A percentile compares a stretch with the other conserved stretches of the same genome.
Conservation (phyloP, 176 grass and related monocot genomes). For the Pharus latifolius region DNA sequence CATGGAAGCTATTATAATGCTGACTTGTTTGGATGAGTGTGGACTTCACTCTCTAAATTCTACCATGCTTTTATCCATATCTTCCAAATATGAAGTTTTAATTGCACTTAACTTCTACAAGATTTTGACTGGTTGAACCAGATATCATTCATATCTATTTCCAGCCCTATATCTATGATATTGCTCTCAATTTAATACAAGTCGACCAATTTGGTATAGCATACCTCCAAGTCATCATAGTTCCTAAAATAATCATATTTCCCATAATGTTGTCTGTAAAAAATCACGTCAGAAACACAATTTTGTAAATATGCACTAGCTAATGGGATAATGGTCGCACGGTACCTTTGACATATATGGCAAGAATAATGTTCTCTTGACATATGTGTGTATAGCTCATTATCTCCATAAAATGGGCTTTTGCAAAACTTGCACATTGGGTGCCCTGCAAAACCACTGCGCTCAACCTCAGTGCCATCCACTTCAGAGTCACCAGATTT, state of each 20-base stretch:
- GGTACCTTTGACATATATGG: slow-evolving; percentile 62
- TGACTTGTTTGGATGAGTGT: neutral
- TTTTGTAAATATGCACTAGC: neutral
- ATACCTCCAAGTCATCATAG: slow-evolving; percentile 75
- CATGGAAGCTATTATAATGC: neutral
- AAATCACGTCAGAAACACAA: slow-evolving; percentile 8
- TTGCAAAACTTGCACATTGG: slow-evolving; percentile 61
- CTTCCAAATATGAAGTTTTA: neutral
- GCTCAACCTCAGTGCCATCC: slow-evolving; percentile 56
- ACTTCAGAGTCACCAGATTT: slow-evolving; percentile 59
- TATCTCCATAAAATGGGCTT: slow-evolving; percentile 55
- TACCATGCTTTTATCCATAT: neutral
- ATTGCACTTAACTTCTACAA: neutral
- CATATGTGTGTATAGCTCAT: slow-evolving; percentile 48
- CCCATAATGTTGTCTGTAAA: slow-evolving; percentile 42
- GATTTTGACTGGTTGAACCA: neutral
- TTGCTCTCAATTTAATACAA: neutral
- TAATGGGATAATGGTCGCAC: neutral
- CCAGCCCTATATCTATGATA: neutral
- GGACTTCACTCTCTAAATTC: neutral
- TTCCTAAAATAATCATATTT: slow-evolving; percentile 59
- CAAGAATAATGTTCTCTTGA: slow-evolving; percentile 57
- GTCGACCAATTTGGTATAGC: neutral
- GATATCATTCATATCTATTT: neutral
- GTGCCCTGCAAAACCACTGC: slow-evolving; percentile 56